Percentiles rank a stretch among this genome's conserved stretches.
These are phyloP conservation scores for Xerocomellus chrysenteron DNA, from an alignment of 768 basidiomycete genomes.

Conservation along the genomic window DNA sequence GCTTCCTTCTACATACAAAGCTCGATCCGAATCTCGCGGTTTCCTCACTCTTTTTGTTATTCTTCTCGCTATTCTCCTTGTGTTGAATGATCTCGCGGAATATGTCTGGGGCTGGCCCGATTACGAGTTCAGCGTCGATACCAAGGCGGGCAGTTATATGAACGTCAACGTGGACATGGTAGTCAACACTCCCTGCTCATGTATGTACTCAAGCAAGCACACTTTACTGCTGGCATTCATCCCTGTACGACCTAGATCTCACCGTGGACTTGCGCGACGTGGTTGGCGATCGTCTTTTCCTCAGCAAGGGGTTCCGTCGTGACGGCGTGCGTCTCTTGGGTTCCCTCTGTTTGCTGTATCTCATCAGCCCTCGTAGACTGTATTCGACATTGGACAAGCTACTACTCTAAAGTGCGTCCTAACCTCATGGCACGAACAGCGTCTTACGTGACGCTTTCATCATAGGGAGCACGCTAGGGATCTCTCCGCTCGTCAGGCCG, in stretches of 20 bases:
- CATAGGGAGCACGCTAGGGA: slow-evolving; percentile 59
- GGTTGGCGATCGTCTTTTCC: slow-evolving; percentile 86
- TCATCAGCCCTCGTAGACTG: slow-evolving; percentile 44
- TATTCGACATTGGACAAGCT: slow-evolving; percentile 83
- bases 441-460: neutral
- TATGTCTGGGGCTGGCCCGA: slow-evolving; percentile 94
- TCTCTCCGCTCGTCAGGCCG: slow-evolving; percentile 67
- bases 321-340: slow-evolving; percentile 64
- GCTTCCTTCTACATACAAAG: slow-evolving; percentile 76
- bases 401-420: slow-evolving; percentile 56
- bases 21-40: slow-evolving; percentile 76
- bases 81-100: slow-evolving; percentile 87
- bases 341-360: neutral
- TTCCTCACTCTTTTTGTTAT: slow-evolving; percentile 75
- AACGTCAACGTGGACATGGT: slow-evolving; percentile 90
- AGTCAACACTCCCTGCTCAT: slow-evolving; percentile 90
- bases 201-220: slow-evolving; percentile 50
- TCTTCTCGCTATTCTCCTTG: slow-evolving; percentile 65
- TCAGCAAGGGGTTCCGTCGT: slow-evolving; percentile 75
- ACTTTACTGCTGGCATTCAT: neutral
- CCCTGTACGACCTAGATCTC: slow-evolving; percentile 50
- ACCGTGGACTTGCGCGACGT: slow-evolving; percentile 90
- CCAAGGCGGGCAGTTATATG: slow-evolving; percentile 56
- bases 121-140: slow-evolving; percentile 85
- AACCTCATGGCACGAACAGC: neutral